Base-by-base conservation (phyloP, 345 rosid species). In the Heritiera fomes region DNA sequence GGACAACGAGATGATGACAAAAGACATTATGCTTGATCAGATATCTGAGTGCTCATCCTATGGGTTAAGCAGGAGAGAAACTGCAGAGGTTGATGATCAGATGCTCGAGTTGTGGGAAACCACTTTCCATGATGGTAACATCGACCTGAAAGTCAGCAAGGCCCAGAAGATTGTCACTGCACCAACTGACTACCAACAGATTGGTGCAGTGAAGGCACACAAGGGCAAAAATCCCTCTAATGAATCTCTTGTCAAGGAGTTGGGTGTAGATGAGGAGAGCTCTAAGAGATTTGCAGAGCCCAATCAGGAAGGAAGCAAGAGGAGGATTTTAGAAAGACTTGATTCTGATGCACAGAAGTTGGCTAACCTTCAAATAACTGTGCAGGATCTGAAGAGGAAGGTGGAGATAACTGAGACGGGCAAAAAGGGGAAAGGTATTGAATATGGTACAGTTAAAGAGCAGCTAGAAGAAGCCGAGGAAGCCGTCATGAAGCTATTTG, bases 21-120 rank as follows among this genome's bases (percentile, higher is more conserved):
- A 97, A 86, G 99, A 97, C 82, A 94, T 94, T 72, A 82, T 94
- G 84, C 98, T 97, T 1, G 99, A 94, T 82, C 97, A 97, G 84
- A 81, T 87, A 58, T 97, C 98, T 3, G 99, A 94, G 76, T 87
- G 90, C 81, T 92, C 98, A 28, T 89, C 97, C 12, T 82, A 90
- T 82, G 93, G 92, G 67, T 83, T 83, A 70, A 90, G 92, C 83
- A 84, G 87, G 87, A 82, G 93, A 85, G 95, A 84, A 81, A 78
- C 89, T 78, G 32, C 67, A 12, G 91, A 85, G 81, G 75, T 78
- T 50, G 90, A 87, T 68, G 87, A 89, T 86, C 86, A 80, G 73
- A 87, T 82, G 86, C 94, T 88, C 17, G 86, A 87, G 80, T 73
- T 90, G 82, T 91, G 86, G 91, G 92, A 81, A 87, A 84, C 85